A percentile compares a stretch with the other conserved stretches of the same genome.
Evolutionary conservation across 306 rosid species (phyloP).

Genomic region (Parietaria judaica): DNA sequence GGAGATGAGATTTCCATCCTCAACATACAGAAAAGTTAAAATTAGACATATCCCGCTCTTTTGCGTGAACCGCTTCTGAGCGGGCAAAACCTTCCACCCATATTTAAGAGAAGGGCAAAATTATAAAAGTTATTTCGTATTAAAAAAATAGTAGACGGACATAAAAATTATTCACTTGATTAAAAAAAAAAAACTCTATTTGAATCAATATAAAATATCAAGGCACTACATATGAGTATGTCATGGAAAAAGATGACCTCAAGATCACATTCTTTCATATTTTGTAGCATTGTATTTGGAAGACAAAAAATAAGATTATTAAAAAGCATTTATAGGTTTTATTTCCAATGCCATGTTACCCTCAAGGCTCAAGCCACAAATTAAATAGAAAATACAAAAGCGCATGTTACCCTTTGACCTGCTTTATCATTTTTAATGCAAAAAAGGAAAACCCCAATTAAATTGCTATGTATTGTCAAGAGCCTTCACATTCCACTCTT

Average conservation of each 20-base stretch:
- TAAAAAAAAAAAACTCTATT: background rate
- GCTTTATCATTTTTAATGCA: constrained; percentile 12
- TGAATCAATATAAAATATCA: background rate
- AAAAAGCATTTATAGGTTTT: background rate
- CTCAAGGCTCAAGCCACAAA: background rate
- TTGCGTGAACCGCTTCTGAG: too few relatives aligned
- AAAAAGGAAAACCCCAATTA: background rate
- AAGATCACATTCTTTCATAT: background rate
- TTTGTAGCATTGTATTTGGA: background rate
- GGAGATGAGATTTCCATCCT: too few relatives aligned
- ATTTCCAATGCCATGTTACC: constrained; percentile 4
- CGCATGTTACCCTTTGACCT: constrained; percentile 15
- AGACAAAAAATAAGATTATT: background rate
- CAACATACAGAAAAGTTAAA: too few relatives aligned
- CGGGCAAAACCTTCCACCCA: too few relatives aligned
- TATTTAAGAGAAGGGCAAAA: too few relatives aligned
- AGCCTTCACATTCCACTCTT: background rate
- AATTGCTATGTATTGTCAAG: background rate
- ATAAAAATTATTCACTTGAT: too few relatives aligned
- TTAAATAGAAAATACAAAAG: background rate
- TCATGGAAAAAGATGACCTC: too few relatives aligned
- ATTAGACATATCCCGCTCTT: too few relatives aligned
- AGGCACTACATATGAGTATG: too few relatives aligned
- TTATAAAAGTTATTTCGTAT: too few relatives aligned
- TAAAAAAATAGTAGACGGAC: too few relatives aligned